A percentile compares a stretch with the other conserved stretches of the same genome.
Evolutionary conservation across 2,329 filamentous ascomycete genomes (phyloP).

Genomic region (Diplodia sapinea): DNA sequence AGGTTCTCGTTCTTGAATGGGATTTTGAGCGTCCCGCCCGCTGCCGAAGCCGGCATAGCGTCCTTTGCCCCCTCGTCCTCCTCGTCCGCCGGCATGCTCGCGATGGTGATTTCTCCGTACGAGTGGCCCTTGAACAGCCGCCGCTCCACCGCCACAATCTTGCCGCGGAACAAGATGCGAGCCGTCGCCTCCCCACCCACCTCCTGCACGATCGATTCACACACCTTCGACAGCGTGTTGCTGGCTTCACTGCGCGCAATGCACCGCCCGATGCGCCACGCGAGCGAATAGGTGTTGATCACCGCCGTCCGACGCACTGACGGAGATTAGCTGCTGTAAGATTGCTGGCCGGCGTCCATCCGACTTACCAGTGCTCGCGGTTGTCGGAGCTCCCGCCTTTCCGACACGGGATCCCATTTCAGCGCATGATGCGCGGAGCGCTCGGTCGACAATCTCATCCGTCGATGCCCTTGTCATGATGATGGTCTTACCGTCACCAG

Average conservation of each 20-base stretch:
- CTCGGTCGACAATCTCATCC: slow-evolving; percentile 33
- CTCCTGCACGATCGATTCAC: slow-evolving; percentile 50
- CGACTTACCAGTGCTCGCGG: slow-evolving; percentile 37
- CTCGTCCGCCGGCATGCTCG: slow-evolving; percentile 37
- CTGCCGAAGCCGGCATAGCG: slow-evolving; percentile 29
- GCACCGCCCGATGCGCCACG: slow-evolving; percentile 63
- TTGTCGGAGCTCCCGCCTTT: slow-evolving; percentile 50
- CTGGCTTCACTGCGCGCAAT: slow-evolving; percentile 58
- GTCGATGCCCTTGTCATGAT: slow-evolving; percentile 32
- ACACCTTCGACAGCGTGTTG: slow-evolving; percentile 50
- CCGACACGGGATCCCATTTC: slow-evolving; percentile 41
- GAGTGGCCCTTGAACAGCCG: slow-evolving; percentile 63
- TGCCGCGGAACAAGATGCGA: slow-evolving; percentile 66
- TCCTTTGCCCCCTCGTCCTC: slow-evolving; percentile 38
- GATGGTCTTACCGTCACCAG: slow-evolving; percentile 32
- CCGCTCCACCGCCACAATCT: slow-evolving; percentile 66
- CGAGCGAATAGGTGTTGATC: slow-evolving; percentile 51
- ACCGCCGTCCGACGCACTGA: slow-evolving; percentile 41
- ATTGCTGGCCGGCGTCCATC: not conserved
- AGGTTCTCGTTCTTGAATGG: slow-evolving; percentile 79
- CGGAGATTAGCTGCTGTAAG: slow-evolving; percentile 30
- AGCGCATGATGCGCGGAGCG: slow-evolving; percentile 33
- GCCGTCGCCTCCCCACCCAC: slow-evolving; percentile 55
- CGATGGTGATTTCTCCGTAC: slow-evolving; percentile 65
- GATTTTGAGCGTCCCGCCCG: slow-evolving; percentile 62